Evolutionary conservation across 2,329 filamentous ascomycete species (phyloP).

Genomic region (Aspergillus transmontanensis): DNA sequence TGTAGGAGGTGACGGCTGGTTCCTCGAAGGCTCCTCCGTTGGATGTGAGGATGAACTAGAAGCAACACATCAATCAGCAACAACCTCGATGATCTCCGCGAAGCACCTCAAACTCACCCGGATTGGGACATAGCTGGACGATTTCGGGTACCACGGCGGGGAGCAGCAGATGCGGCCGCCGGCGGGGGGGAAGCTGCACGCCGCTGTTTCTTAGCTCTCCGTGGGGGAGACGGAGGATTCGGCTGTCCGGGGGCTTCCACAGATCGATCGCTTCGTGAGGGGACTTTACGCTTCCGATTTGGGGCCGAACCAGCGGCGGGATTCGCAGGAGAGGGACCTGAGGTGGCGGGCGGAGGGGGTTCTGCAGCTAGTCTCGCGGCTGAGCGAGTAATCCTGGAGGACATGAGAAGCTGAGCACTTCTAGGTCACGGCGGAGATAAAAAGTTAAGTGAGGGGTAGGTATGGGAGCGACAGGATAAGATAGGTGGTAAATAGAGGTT

Average conservation of each 20-base stretch:
- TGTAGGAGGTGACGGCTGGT: slow-evolving; percentile 58
- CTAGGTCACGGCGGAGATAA: slow-evolving; percentile 14
- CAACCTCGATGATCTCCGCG: slow-evolving; percentile 16
- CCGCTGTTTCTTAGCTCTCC: slow-evolving; percentile 73
- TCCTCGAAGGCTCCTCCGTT: slow-evolving; percentile 63
- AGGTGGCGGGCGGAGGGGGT: slow-evolving; percentile 47
- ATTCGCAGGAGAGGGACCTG: slow-evolving; percentile 41
- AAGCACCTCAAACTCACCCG: slow-evolving; percentile 34
- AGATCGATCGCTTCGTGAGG: slow-evolving; percentile 53
- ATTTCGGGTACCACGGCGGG: slow-evolving; percentile 45
- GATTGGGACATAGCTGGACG: slow-evolving; percentile 45
- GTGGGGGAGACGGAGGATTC: slow-evolving; percentile 42
- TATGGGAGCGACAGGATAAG: background rate
- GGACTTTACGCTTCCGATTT: slow-evolving; percentile 76
- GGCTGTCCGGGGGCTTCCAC: slow-evolving; percentile 39
- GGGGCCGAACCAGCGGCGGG: slow-evolving; percentile 49
- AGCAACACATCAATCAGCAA: slow-evolving; percentile 20
- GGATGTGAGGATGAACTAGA: slow-evolving; percentile 65
- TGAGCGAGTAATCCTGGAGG: slow-evolving; percentile 93
- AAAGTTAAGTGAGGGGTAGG: slow-evolving; percentile 5
- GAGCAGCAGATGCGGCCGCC: slow-evolving; percentile 41
- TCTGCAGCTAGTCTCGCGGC: slow-evolving; percentile 85
- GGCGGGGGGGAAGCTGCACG: slow-evolving; percentile 53
- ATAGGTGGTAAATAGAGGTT: background rate
- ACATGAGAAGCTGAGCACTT: slow-evolving; percentile 72